These are phyloP conservation scores for Coemansia furcata DNA, from an alignment of 192 early-diverging fungal genomes.

Conservation along the genomic window DNA sequence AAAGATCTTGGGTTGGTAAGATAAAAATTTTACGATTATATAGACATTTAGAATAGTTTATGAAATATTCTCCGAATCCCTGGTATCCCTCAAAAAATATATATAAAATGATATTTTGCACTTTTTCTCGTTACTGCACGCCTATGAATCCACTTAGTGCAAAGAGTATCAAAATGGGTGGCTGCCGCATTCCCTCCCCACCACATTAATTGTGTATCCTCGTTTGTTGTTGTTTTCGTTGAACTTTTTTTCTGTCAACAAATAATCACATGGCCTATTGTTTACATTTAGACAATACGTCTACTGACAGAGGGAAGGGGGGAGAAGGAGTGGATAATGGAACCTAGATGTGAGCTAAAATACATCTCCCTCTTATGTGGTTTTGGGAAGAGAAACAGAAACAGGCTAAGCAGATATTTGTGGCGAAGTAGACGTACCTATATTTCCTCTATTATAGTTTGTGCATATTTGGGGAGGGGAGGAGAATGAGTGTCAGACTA, in stretches of 20 bases:
- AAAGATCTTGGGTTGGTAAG: slow-evolving; percentile 46
- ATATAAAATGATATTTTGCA: background rate
- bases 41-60: too few relatives aligned
- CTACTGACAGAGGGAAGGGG: background rate
- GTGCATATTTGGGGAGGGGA: background rate
- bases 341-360: slow-evolving; percentile 6
- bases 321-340: background rate
- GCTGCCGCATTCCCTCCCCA: slow-evolving; percentile 3
- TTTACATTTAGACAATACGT: slow-evolving; percentile 1
- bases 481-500: background rate
- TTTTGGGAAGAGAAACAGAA: slow-evolving; percentile 8
- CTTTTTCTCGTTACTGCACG: background rate
- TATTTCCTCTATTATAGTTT: background rate
- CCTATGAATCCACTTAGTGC: background rate
- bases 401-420: background rate
- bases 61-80: background rate
- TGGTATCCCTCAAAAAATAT: background rate
- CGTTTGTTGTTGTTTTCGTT: background rate
- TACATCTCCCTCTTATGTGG: background rate
- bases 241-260: background rate
- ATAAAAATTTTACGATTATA: too few relatives aligned
- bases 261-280: slow-evolving; percentile 2
- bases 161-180: background rate
- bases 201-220: background rate
- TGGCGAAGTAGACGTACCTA: background rate